phyloP scores from a whole-genome alignment of 371 early-diverging fungal species.

The Mortierella sp. region DNA sequence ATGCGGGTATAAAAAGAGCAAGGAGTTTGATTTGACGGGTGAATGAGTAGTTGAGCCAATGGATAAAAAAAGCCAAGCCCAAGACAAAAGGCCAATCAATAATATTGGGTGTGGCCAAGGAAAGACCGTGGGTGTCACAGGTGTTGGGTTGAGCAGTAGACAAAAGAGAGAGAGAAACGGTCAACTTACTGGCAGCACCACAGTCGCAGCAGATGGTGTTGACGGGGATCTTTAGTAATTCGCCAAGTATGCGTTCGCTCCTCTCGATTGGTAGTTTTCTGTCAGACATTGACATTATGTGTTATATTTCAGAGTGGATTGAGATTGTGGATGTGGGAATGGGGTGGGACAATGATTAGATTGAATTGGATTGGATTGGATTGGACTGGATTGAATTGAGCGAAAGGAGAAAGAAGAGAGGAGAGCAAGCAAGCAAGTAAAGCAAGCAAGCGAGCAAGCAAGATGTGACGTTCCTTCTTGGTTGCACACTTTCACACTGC shows the following conservation, averaged over 20 bases:
- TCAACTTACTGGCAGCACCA: slow-evolving; percentile 72
- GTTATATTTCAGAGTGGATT: too few relatives aligned
- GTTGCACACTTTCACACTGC: too few relatives aligned
- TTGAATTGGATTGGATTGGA: not conserved
- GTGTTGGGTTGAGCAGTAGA: not conserved
- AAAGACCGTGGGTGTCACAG: not conserved
- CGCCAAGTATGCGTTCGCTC: slow-evolving; percentile 73
- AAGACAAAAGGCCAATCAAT: not conserved
- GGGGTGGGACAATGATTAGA: not conserved
- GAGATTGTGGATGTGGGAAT: not conserved
- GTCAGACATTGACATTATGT: slow-evolving; percentile 52
- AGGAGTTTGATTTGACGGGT: not conserved
- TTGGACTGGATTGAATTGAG: not conserved
- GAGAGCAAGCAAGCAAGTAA: not conserved
- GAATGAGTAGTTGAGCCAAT: not conserved
- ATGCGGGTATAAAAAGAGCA: not conserved
- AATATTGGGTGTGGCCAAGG: not conserved
- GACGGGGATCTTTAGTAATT: slow-evolving; percentile 78
- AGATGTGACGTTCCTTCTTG: not conserved
- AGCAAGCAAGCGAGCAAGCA: not conserved
- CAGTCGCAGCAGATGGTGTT: slow-evolving; percentile 90
- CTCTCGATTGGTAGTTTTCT: slow-evolving; percentile 48
- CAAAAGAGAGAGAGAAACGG: not conserved
- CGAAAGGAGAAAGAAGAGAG: not conserved
- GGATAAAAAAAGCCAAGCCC: not conserved